Evolutionary conservation across 495 filamentous ascomycete species (phyloP).

Genomic region (Mytilinidion resinicola): DNA sequence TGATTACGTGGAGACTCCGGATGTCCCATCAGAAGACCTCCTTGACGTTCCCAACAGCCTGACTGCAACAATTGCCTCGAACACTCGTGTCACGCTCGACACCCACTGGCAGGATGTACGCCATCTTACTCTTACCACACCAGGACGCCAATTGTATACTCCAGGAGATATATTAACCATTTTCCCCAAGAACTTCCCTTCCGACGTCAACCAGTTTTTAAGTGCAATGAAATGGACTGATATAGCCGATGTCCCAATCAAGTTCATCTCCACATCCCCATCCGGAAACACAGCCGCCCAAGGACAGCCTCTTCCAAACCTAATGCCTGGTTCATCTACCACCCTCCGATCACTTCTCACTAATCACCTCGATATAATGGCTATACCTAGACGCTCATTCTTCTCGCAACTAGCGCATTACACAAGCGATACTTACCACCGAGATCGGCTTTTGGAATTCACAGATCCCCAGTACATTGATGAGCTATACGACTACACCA

Average conservation of each 20-base stretch:
- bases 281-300: constrained; percentile 26
- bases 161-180: constrained; percentile 76
- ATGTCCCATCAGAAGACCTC: constrained; percentile 37
- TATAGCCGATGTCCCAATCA: constrained; percentile 60
- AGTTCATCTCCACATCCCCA: constrained; percentile 38
- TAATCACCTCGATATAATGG: constrained; percentile 79
- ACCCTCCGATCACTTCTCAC: constrained; percentile 72
- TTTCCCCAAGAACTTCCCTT: constrained; percentile 76
- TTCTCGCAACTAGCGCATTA: constrained; percentile 69
- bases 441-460: constrained; percentile 78
- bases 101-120: constrained; percentile 94
- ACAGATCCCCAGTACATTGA: constrained; percentile 68
- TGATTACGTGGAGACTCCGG: not conserved
- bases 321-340: constrained; percentile 22
- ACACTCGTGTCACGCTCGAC: constrained; percentile 65
- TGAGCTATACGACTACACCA: constrained; percentile 93
- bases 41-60: constrained; percentile 53
- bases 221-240: constrained; percentile 66
- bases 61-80: constrained; percentile 43
- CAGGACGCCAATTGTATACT: constrained; percentile 40
- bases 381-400: constrained; percentile 82
- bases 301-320: constrained; percentile 40
- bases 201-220: constrained; percentile 70
- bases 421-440: constrained; percentile 62
- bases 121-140: constrained; percentile 54